phyloP scores from a whole-genome alignment of 345 rosid species.

The Capsella bursapastoris region DNA sequence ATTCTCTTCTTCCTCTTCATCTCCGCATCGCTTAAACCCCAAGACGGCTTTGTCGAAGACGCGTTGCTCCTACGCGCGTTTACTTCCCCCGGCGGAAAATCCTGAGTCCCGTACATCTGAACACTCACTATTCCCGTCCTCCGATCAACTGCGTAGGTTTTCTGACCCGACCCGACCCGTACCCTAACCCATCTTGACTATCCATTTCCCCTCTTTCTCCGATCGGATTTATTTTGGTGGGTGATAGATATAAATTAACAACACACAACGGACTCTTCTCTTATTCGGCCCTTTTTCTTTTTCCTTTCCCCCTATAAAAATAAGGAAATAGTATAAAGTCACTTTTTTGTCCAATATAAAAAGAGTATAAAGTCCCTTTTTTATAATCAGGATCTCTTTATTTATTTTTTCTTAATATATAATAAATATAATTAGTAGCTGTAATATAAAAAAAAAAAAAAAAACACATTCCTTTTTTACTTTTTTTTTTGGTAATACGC shows the following conservation, averaged over 20 bases:
- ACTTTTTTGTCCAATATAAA: too few relatives aligned
- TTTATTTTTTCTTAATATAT: too few relatives aligned
- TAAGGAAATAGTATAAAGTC: too few relatives aligned
- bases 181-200: slow-evolving; percentile 26
- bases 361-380: too few relatives aligned
- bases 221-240: background rate
- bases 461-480: too few relatives aligned
- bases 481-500: too few relatives aligned
- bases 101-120: slow-evolving; percentile 47
- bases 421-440: too few relatives aligned
- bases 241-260: too few relatives aligned
- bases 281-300: background rate
- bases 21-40: slow-evolving; percentile 58
- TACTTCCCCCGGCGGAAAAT: slow-evolving; percentile 31
- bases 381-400: too few relatives aligned
- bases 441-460: too few relatives aligned
- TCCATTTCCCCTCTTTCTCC: slow-evolving; percentile 47
- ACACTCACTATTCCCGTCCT: slow-evolving; percentile 61
- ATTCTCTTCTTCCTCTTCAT: slow-evolving; percentile 68
- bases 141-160: slow-evolving; percentile 36
- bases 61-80: slow-evolving; percentile 40
- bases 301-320: too few relatives aligned
- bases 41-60: slow-evolving; percentile 33
- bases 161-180: slow-evolving; percentile 39
- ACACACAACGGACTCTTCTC: too few relatives aligned